Evolutionary conservation across 257 asterid species (phyloP), one percentile per base, ranked within the genome.

Genomic region (Primulina tabacum): DNA sequence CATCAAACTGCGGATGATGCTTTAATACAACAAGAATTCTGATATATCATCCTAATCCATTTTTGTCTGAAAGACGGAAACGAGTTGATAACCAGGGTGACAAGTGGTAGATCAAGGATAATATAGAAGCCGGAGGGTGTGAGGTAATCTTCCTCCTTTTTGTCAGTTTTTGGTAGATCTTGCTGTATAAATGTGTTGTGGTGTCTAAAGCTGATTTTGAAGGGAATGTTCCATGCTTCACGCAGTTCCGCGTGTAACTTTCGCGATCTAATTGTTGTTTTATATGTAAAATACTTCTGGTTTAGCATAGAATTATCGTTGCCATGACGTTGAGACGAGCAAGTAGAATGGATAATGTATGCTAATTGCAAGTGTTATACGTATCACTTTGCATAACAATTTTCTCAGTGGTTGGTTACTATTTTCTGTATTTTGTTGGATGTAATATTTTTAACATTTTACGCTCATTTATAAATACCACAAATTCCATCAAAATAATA

Each of bases 1-100:
- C 72, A 75, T 8, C 28, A 68, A 24, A 62, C 38, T 59, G 38
- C 26, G 43, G 59, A n/a, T 32, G 52, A 29, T 64, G 58, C 77
- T 68, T n/a, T 67, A 75, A 28, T 17, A 26, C 35, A 18, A 62
- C 62, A 34, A 8, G 20, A 5, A 29, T 9, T 43, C 37, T 24
- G 72, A 61, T 60, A 10, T 65, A 17, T 4, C 11, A 28, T 65
- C 21, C 62, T 21, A 18, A 8, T 32, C 30, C 59, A 55, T 61
- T 67, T 74, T 76, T 67, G 65, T 40, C 60, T 2, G n/a, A 17
- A 17, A 69, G 34, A 57, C 21, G 57, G 20, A 50, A 47, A 50
- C 21, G 1, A 50, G 20, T 16, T 5, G 57, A 50, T 50, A 37
- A 17, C 61, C 50, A 28, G 28, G 20, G 10, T 17, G 40, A 50